Evolutionary conservation across 257 asterid genomes (phyloP).

Genomic region (Rauvolfia tetraphylla): DNA sequence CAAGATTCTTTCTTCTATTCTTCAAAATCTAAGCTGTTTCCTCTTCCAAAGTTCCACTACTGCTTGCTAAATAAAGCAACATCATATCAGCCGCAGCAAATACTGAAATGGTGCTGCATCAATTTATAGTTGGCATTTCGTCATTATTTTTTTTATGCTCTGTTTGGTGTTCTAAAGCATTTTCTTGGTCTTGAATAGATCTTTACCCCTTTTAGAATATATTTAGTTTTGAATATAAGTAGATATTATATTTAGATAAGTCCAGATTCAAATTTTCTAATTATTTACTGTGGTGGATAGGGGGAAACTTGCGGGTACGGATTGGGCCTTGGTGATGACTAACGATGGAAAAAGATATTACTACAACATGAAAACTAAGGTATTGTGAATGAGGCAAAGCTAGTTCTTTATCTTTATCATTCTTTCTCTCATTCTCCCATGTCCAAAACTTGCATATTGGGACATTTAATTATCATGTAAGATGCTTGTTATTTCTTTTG

Average conservation of each 20-base stretch:
- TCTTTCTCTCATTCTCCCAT: neutral
- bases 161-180: neutral
- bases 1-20: no score
- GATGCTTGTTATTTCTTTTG: neutral
- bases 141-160: neutral
- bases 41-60: no score
- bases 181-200: neutral
- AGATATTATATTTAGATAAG: neutral
- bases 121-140: neutral
- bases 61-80: no score
- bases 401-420: neutral
- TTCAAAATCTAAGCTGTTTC: no score
- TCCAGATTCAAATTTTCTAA: neutral
- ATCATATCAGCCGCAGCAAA: no score
- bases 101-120: no score
- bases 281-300: constrained; percentile 36
- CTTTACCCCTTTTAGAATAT: neutral
- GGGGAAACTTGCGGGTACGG: constrained; percentile 84
- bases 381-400: constrained; percentile 15
- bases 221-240: neutral
- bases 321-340: constrained; percentile 84
- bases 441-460: neutral
- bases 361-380: constrained; percentile 79
- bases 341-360: constrained; percentile 86
- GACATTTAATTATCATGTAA: neutral